Evolutionary conservation across 2,329 filamentous ascomycete species (phyloP).

Genomic region (Cladosporium austrohemisphaericum): DNA sequence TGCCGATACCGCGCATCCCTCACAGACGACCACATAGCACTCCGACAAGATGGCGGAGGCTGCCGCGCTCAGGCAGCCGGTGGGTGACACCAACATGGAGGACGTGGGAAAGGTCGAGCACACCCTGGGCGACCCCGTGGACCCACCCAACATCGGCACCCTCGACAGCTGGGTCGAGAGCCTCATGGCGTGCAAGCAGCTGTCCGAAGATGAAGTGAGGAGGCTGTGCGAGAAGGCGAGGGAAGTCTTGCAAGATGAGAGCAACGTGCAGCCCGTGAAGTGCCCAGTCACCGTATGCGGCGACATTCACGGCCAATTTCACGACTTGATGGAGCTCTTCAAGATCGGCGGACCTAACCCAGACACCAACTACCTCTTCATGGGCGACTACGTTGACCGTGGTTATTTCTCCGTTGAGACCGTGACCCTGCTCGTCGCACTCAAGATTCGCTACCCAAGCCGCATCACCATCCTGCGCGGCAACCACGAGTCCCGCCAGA

Average conservation of each 20-base stretch:
- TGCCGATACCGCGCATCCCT: not conserved
- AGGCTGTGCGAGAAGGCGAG: conserved; percentile 96
- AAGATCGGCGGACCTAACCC: conserved; percentile 97
- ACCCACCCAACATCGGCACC: conserved; percentile 86
- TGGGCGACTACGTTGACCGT: conserved; percentile 98
- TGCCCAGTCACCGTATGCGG: conserved; percentile 98
- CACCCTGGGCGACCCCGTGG: conserved; percentile 67
- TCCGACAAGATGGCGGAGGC: conserved; percentile 25
- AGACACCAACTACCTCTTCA: conserved; percentile 98
- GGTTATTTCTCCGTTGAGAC: conserved; percentile 99
- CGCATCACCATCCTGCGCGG: conserved; percentile 98
- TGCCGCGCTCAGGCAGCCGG: conserved; percentile 31
- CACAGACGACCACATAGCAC: not conserved
- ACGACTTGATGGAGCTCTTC: conserved; percentile 99
- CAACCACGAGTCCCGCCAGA: conserved; percentile 98
- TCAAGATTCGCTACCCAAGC: conserved; percentile 96
- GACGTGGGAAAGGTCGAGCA: conserved; percentile 82
- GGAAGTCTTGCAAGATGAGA: conserved; percentile 95
- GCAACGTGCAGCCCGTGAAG: conserved; percentile 99
- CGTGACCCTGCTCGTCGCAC: conserved; percentile 88
- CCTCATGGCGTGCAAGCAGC: conserved; percentile 97
- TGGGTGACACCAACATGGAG: conserved; percentile 89
- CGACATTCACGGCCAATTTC: conserved; percentile 98
- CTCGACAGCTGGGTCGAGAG: conserved; percentile 98
- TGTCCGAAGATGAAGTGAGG: conserved; percentile 90